Conservation (phyloP, 805 yeast genomes). For the Wickerhamiella sergipiensis region DNA sequence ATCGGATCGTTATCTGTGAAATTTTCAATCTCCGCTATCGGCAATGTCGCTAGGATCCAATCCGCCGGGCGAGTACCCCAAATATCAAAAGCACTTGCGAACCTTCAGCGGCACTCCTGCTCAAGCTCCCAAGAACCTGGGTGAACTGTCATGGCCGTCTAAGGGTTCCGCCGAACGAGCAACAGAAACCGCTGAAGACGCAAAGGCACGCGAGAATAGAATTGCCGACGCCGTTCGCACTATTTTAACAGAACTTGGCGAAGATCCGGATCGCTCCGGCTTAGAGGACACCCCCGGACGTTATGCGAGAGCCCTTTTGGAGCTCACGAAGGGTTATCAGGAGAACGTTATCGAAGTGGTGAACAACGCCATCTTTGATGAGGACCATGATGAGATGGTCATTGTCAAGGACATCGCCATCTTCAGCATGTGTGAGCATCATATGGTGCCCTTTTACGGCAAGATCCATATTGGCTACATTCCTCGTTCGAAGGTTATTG, state of each 20-base stretch:
- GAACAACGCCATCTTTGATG: slow-evolving; percentile 91
- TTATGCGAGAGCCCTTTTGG: slow-evolving; percentile 92
- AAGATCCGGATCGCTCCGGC: slow-evolving; percentile 81
- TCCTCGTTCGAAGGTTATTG: slow-evolving; percentile 85
- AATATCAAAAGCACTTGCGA: slow-evolving; percentile 17
- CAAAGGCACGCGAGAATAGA: slow-evolving; percentile 49
- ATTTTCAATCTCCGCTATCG: slow-evolving; percentile 2
- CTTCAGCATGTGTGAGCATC: slow-evolving; percentile 92
- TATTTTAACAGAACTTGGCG: slow-evolving; percentile 72
- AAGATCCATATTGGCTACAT: slow-evolving; percentile 97
- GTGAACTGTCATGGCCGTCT: slow-evolving; percentile 91
- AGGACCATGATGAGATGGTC: slow-evolving; percentile 98
- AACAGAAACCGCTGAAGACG: slow-evolving; percentile 54
- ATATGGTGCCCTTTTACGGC: slow-evolving; percentile 92
- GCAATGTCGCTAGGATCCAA: slow-evolving; percentile 9
- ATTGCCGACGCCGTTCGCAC: slow-evolving; percentile 74
- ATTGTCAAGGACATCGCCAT: slow-evolving; percentile 90
- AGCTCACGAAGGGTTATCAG: slow-evolving; percentile 91
- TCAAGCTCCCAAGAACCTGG: slow-evolving; percentile 38
- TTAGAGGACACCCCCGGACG: slow-evolving; percentile 87
- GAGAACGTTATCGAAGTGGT: slow-evolving; percentile 85
- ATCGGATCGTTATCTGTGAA: not conserved
- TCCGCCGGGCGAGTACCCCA: slow-evolving; percentile 19
- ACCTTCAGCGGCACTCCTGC: slow-evolving; percentile 18
- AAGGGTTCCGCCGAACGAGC: slow-evolving; percentile 68